Evolutionary conservation across 2,329 filamentous ascomycete species (phyloP).

Genomic region (Didymella arachidicola): DNA sequence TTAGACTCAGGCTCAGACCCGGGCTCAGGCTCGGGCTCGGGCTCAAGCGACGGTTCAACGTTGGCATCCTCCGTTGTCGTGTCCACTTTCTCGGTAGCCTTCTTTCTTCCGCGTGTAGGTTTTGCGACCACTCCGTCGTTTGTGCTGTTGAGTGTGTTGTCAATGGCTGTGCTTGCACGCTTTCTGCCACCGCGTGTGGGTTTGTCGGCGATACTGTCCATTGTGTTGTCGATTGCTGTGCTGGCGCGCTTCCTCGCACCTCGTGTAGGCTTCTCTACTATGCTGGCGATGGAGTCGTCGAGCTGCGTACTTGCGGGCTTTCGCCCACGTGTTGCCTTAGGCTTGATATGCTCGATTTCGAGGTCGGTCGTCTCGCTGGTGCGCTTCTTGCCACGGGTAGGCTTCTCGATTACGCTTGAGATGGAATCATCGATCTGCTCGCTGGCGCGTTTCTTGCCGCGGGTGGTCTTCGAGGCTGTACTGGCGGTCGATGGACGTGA

Average conservation of each 20-base stretch:
- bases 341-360: slow-evolving; percentile 8
- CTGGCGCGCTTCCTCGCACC: slow-evolving; percentile 28
- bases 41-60: neutral
- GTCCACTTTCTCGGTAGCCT: slow-evolving; percentile 23
- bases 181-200: slow-evolving; percentile 27
- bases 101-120: slow-evolving; percentile 27
- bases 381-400: slow-evolving; percentile 23
- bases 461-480: slow-evolving; percentile 23
- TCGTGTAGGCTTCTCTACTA: slow-evolving; percentile 21
- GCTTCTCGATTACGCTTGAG: slow-evolving; percentile 10
- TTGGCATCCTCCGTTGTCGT: neutral
- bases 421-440: slow-evolving; percentile 26
- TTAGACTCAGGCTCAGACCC: neutral
- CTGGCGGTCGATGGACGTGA: slow-evolving; percentile 36
- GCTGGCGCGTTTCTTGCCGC: slow-evolving; percentile 32
- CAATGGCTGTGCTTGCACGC: slow-evolving; percentile 24
- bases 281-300: slow-evolving; percentile 14
- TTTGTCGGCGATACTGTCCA: slow-evolving; percentile 16
- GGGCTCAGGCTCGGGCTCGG: too few relatives aligned
- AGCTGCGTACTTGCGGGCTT: slow-evolving; percentile 31
- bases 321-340: slow-evolving; percentile 19
- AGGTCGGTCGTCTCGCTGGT: slow-evolving; percentile 22
- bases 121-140: slow-evolving; percentile 6
- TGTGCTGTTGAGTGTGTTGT: slow-evolving; percentile 13
- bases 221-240: slow-evolving; percentile 23